phyloP scores from a whole-genome alignment of 2,329 filamentous ascomycete species.

The Ophiostoma himal-ulmi region DNA sequence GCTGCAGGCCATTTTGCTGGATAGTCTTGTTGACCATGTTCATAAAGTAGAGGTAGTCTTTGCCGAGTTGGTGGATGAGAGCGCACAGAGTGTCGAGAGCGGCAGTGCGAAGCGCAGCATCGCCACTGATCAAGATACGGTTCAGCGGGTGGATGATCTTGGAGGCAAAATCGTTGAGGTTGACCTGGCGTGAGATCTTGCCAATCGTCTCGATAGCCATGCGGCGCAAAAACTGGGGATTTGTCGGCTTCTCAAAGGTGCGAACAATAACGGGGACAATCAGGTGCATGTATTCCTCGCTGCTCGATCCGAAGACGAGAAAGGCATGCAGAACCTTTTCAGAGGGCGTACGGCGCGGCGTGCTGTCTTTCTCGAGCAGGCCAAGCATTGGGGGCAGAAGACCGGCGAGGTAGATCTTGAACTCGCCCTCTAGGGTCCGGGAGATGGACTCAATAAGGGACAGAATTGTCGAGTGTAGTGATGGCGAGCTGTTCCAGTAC shows the following conservation, averaged over 20 bases:
- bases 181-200: conserved; percentile 90
- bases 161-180: conserved; percentile 92
- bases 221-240: conserved; percentile 73
- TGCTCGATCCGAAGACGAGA: conserved; percentile 88
- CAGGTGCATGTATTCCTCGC: conserved; percentile 98
- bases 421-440: conserved; percentile 89
- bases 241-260: conserved; percentile 83
- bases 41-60: conserved; percentile 91
- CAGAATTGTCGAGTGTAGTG: conserved; percentile 84
- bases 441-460: conserved; percentile 91
- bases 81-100: conserved; percentile 93
- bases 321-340: conserved; percentile 93
- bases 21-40: conserved; percentile 87
- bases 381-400: conserved; percentile 90
- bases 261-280: conserved; percentile 94
- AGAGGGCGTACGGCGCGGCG: conserved; percentile 69
- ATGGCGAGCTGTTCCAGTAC: conserved; percentile 77
- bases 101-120: conserved; percentile 67
- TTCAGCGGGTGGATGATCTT: conserved; percentile 93
- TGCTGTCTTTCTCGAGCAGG: conserved; percentile 79
- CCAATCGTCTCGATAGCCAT: conserved; percentile 91
- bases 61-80: conserved; percentile 90
- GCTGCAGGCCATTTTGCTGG: conserved; percentile 71
- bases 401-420: conserved; percentile 89
- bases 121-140: conserved; percentile 68